These are phyloP conservation scores for Yamadazyma nakazawae DNA, from an alignment of 805 yeast genomes.

Conservation along the genomic window DNA sequence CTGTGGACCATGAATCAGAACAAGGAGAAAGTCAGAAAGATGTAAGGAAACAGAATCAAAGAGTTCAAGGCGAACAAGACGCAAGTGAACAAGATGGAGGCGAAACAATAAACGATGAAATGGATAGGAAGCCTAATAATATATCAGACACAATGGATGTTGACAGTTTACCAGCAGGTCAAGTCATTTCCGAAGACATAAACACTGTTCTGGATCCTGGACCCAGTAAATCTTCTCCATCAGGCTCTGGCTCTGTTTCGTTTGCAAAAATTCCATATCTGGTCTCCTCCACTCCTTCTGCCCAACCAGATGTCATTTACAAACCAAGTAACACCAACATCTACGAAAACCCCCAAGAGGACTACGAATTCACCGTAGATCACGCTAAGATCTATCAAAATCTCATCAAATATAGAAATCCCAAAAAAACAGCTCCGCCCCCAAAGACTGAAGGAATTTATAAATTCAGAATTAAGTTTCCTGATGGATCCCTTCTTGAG, in stretches of 20 bases:
- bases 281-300: not conserved
- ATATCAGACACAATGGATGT: not conserved
- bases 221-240: not conserved
- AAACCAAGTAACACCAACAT: conserved; percentile 10
- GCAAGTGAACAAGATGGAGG: too few relatives aligned
- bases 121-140: not conserved
- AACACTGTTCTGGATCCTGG: not conserved
- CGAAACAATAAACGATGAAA: not conserved
- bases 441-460: conserved; percentile 15
- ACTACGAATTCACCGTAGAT: conserved; percentile 36
- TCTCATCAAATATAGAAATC: conserved; percentile 22
- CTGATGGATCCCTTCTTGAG: conserved; percentile 36
- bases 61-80: too few relatives aligned
- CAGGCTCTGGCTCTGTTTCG: too few relatives aligned
- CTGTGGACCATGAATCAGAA: not conserved
- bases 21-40: not conserved
- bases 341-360: conserved; percentile 42
- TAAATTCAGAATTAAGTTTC: conserved; percentile 35
- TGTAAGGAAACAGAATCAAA: not conserved
- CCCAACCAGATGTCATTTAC: conserved; percentile 6
- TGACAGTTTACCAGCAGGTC: not conserved
- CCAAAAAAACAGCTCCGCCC: not conserved
- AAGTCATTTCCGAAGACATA: too few relatives aligned
- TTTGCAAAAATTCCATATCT: not conserved
- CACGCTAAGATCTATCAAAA: conserved; percentile 39